phyloP scores from a whole-genome alignment of 2,329 filamentous ascomycete species.

The Colletotrichum sp. region DNA sequence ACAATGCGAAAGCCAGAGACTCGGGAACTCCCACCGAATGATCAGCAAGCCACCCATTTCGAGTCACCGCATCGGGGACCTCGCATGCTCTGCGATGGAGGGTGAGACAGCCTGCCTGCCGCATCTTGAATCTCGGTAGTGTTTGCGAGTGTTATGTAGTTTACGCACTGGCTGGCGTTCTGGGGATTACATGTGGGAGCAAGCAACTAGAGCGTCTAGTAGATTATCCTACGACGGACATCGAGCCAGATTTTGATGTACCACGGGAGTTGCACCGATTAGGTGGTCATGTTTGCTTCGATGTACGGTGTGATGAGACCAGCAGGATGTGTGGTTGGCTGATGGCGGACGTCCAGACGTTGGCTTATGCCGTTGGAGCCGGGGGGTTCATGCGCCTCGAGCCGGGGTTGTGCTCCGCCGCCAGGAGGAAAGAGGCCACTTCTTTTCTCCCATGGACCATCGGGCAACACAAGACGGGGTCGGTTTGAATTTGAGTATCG shows the following conservation, averaged over 20 bases:
- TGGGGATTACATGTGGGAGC: background rate
- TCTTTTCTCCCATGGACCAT: background rate
- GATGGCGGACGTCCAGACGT: background rate
- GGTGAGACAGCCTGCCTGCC: background rate
- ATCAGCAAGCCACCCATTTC: background rate
- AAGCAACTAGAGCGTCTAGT: background rate
- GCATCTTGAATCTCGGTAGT: background rate
- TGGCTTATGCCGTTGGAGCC: background rate
- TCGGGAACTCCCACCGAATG: background rate
- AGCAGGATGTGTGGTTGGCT: background rate
- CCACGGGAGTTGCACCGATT: background rate
- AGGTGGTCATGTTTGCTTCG: background rate
- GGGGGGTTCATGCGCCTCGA: background rate
- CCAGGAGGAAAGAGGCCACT: background rate
- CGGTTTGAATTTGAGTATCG: background rate
- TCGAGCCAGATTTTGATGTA: background rate
- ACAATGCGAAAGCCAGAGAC: background rate
- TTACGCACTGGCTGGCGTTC: background rate
- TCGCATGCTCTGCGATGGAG: background rate
- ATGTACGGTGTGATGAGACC: background rate
- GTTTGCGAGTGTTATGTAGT: background rate
- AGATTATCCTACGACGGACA: background rate
- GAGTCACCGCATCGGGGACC: background rate
- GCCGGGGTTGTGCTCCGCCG: background rate
- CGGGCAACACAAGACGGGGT: background rate